Base-by-base conservation (phyloP, 2,329 filamentous ascomycete species). In the Cladophialophora carrionii region DNA sequence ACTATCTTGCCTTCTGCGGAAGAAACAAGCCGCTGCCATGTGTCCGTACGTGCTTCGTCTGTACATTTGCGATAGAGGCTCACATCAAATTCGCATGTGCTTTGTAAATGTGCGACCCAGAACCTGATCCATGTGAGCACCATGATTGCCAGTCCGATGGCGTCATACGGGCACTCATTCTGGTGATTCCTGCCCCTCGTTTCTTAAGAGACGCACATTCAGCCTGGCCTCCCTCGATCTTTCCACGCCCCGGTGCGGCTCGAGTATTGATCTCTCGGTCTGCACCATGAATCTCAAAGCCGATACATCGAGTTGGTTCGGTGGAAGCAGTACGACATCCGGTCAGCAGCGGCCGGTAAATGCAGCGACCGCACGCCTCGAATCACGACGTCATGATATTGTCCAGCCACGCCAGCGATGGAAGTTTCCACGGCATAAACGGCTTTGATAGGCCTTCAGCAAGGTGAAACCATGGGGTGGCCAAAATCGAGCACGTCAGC, bases 311-410 rank as follows among this genome's bases (percentile, higher is more conserved):
- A 17, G 14, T 5, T 43, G 1, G 17, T n/a, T 43, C 1, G 37
- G 17, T 37, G n/a, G 17, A 41, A 41, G 14, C 14, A 17, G 37
- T n/a, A n/a, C 37, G 7, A 41, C 37, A 41, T 41, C 14, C 37
- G 14, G 17, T n/a, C 37, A 41, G n/a, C n/a, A 8, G 37, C 7
- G 37, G 17, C 37, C 7, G 17, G 8, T 43, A 14, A 2, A n/a
- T 20, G 17, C 37, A n/a, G 37, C 7, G n/a, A n/a, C 37, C 37
- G 37, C 37, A 1, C 14, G 34, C 2, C n/a, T 20, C 17, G 37
- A 6, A 32, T 31, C 52, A 31, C 52, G 52, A 55, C 52, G 31
- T 55, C 52, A 55, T 32, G 52, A 55, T 55, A 34, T 55, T 9
- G 17, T 34, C 29, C 29, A 8, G 52, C 31, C 29, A 12, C 26